Percentiles rank a stretch among this genome's conserved stretches.
phyloP scores from a whole-genome alignment of 2,329 filamentous ascomycete species.

The Capronia americana region DNA sequence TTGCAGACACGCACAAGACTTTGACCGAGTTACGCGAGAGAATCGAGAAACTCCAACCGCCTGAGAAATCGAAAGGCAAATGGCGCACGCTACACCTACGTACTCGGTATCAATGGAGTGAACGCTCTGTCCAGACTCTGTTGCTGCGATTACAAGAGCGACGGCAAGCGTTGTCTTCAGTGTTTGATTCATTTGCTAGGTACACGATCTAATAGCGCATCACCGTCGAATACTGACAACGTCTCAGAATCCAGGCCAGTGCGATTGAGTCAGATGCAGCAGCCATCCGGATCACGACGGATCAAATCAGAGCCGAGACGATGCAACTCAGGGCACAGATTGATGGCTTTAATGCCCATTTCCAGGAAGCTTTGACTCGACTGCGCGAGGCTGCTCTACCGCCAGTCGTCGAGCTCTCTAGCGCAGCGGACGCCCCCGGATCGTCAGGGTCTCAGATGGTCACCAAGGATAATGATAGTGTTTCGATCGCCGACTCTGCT shows the following conservation, averaged over 20 bases:
- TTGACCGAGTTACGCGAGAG: neutral
- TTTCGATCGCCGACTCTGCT: neutral
- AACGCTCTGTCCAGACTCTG: neutral
- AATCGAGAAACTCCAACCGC: neutral
- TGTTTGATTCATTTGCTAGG: neutral
- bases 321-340: neutral
- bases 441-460: neutral
- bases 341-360: neutral
- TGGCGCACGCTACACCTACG: neutral
- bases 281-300: neutral
- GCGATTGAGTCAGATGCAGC: neutral
- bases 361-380: neutral
- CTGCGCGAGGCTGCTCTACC: neutral
- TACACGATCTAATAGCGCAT: neutral
- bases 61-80: neutral
- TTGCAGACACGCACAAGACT: neutral
- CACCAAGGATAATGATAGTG: neutral
- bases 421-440: neutral
- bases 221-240: neutral
- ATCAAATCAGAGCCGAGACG: slow-evolving; percentile 5
- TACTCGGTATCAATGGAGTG: slow-evolving; percentile 1
- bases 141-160: slow-evolving; percentile 2
- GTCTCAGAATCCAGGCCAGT: neutral
- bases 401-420: neutral
- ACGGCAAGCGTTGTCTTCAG: neutral